Evolutionary conservation across 129 eudicot genomes (phyloP).

Genomic region (Oenanthe sinensis): DNA sequence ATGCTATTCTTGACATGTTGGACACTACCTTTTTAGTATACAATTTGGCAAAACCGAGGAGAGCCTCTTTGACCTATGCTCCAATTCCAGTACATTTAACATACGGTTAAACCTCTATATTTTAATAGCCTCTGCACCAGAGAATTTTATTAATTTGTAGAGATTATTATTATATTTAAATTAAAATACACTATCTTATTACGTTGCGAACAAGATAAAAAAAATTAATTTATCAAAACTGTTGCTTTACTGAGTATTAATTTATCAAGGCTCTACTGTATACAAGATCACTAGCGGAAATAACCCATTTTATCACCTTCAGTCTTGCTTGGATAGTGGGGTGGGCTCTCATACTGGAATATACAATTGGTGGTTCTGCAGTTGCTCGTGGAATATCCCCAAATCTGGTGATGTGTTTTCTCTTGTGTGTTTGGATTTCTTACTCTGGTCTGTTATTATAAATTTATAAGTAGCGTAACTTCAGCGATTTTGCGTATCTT

Average conservation of each 20-base stretch:
- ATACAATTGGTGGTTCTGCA: slow-evolving; percentile 93
- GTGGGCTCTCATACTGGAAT: slow-evolving; percentile 96
- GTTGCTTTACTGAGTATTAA: neutral
- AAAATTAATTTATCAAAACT: too few species aligned
- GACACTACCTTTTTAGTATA: neutral
- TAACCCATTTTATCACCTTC: slow-evolving; percentile 7
- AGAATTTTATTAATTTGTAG: too few species aligned
- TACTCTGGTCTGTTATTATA: neutral
- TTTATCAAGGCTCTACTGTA: neutral
- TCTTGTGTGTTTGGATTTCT: slow-evolving; percentile 8
- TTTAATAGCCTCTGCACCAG: neutral
- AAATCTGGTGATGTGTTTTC: slow-evolving; percentile 55
- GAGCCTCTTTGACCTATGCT: neutral
- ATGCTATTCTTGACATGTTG: neutral
- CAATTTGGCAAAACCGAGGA: neutral
- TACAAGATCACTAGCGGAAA: slow-evolving; percentile 3
- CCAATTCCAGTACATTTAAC: neutral
- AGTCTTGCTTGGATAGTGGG: slow-evolving; percentile 99
- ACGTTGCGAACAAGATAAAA: too few species aligned
- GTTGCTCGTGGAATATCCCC: slow-evolving; percentile 99
- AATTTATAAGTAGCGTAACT: neutral
- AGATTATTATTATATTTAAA: neutral
- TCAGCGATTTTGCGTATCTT: neutral
- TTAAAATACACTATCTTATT: neutral
- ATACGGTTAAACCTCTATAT: neutral